Conservation (phyloP, 805 yeast genomes). For the Wickerhamomyces tratensis region DNA sequence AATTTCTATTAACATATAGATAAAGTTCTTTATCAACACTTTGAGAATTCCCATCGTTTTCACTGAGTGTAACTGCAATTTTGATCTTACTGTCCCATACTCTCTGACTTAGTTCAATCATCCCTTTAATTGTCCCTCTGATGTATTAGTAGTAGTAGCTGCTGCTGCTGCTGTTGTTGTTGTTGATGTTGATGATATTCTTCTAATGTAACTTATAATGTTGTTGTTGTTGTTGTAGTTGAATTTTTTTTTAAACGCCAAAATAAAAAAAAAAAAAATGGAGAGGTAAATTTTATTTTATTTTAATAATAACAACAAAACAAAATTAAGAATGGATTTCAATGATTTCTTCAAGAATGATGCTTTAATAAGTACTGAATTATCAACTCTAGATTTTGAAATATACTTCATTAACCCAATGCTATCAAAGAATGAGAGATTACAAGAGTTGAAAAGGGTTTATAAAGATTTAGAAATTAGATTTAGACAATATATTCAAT, state of each 20-base stretch:
- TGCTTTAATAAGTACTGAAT: not conserved
- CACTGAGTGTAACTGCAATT: slow-evolving; percentile 24
- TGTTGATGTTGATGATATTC: too few relatives aligned
- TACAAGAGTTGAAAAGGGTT: slow-evolving; percentile 6
- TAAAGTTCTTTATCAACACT: slow-evolving; percentile 4
- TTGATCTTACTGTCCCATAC: slow-evolving; percentile 51
- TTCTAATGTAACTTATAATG: too few relatives aligned
- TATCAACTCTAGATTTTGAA: not conserved
- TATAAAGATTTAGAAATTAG: slow-evolving; percentile 13
- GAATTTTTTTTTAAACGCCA: too few relatives aligned
- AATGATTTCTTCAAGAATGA: not conserved
- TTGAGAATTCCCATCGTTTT: slow-evolving; percentile 15
- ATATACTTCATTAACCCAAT: slow-evolving; percentile 23
- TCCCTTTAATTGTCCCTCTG: slow-evolving; percentile 1
- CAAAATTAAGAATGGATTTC: too few relatives aligned
- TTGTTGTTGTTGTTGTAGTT: too few relatives aligned
- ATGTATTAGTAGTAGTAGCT: not conserved
- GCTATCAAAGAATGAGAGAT: slow-evolving; percentile 10
- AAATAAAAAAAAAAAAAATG: too few relatives aligned
- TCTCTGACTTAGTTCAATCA: slow-evolving; percentile 24
- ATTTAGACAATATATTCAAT: slow-evolving; percentile 25
- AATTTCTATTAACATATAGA: slow-evolving; percentile 29
- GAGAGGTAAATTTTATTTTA: too few relatives aligned
- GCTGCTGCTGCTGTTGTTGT: too few relatives aligned
- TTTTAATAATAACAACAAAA: too few relatives aligned